These are phyloP conservation scores for Mycena metata DNA, from an alignment of 768 basidiomycete species.

Conservation along the genomic window DNA sequence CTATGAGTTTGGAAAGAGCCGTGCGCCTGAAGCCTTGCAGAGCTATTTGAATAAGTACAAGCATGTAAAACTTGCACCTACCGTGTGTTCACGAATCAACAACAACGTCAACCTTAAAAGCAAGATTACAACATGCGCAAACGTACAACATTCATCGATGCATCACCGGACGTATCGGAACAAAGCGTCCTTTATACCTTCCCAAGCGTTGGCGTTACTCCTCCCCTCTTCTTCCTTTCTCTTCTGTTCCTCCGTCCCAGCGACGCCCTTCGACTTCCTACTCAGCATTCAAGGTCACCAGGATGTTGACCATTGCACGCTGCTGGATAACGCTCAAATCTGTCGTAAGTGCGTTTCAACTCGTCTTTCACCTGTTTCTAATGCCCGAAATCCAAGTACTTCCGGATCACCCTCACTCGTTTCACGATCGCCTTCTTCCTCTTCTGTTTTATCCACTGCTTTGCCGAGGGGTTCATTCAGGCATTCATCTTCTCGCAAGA, in stretches of 20 bases:
- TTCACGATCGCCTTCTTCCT: conserved; percentile 49
- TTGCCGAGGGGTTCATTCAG: conserved; percentile 49
- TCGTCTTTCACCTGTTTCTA: neutral
- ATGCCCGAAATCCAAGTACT: conserved; percentile 38
- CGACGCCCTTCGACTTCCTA: conserved; percentile 28
- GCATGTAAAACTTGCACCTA: too few relatives aligned
- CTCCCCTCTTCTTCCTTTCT: conserved; percentile 5
- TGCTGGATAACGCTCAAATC: conserved; percentile 36
- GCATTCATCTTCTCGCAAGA: conserved; percentile 48
- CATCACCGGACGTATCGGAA: too few relatives aligned
- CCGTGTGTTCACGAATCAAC: too few relatives aligned
- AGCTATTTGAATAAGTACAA: too few relatives aligned
- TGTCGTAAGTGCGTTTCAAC: conserved; percentile 8
- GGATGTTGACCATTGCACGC: conserved; percentile 37
- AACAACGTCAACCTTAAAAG: too few relatives aligned
- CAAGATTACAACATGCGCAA: too few relatives aligned
- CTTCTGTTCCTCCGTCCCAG: conserved; percentile 32
- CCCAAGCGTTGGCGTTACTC: neutral
- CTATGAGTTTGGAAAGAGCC: too few relatives aligned
- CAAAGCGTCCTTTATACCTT: too few relatives aligned
- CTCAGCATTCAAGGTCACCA: conserved; percentile 37
- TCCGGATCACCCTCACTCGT: conserved; percentile 48
- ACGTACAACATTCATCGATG: too few relatives aligned
- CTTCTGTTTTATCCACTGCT: conserved; percentile 47
- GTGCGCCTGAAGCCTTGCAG: too few relatives aligned